phyloP scores from a whole-genome alignment of 1,139 yeast genomes.

The Candida freyschussii region DNA sequence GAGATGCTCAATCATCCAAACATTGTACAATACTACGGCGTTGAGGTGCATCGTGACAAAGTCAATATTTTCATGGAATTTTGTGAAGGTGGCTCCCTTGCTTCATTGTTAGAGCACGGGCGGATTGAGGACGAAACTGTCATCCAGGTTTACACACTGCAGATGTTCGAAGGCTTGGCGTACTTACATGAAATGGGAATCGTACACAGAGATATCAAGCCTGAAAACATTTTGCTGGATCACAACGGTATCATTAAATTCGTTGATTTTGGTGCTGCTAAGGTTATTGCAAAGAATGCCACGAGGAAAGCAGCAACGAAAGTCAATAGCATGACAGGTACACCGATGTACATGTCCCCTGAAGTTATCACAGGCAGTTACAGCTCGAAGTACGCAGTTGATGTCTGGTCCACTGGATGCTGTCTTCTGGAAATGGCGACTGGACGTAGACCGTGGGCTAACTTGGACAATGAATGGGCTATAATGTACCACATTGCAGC shows the following conservation, averaged over 20 bases:
- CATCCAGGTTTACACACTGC: constrained; percentile 83
- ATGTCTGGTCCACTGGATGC: constrained; percentile 81
- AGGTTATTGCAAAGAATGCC: constrained; percentile 58
- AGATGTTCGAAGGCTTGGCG: constrained; percentile 92
- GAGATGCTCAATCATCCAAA: constrained; percentile 96
- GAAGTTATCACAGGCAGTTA: constrained; percentile 86
- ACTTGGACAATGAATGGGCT: constrained; percentile 95
- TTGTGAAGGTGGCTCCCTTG: constrained; percentile 94
- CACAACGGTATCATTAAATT: constrained; percentile 91
- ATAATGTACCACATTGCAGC: constrained; percentile 98
- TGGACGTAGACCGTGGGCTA: constrained; percentile 84
- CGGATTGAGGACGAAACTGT: constrained; percentile 94
- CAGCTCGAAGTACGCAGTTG: constrained; percentile 67
- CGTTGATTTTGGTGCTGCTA: constrained; percentile 98
- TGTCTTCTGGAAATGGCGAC: constrained; percentile 81
- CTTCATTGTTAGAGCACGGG: constrained; percentile 80
- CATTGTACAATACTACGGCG: constrained; percentile 93
- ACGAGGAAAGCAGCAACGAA: constrained; percentile 32
- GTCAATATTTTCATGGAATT: constrained; percentile 97
- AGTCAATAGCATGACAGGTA: constrained; percentile 68
- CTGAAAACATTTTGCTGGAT: constrained; percentile 87
- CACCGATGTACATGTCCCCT: constrained; percentile 99
- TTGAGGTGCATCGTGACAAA: constrained; percentile 93
- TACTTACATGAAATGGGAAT: constrained; percentile 95
- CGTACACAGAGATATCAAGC: constrained; percentile 94